Base-by-base conservation (phyloP, 257 asterid genomes). In the Solanum paucissectum region DNA sequence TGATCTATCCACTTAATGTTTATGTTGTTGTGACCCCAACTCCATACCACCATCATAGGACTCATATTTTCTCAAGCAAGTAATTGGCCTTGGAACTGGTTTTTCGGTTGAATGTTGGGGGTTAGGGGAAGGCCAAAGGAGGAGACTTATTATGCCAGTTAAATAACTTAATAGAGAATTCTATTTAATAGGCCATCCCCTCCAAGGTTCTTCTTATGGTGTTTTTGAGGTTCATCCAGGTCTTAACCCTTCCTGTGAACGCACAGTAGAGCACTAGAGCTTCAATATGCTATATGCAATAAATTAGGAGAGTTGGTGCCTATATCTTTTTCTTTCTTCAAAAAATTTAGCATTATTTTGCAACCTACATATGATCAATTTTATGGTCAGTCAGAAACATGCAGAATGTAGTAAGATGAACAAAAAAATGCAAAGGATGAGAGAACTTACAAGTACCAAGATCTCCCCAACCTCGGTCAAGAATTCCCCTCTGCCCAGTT, bases 391-490 rank as follows among this genome's bases (percentile, higher is more conserved):
- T 74, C 42, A 21, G 68, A 55, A 66, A 87, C 8, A 27, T 55
- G 55, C 8, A 46, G 62, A 84, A 40, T 4, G 25, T 42, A 86
- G 33, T 33, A 44, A 86, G 77, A 32, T 60, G 60, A 60, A 13
- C 58, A 87, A 55, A 89, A 18, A 32, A 40, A 69, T 68, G 27
- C 86, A 87, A 75, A 23, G 36, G 21, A 66, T 74, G 86, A 44
- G 84, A 68, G 89, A 68, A 94, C 99, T 92, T 94, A 96, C 99
- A 75, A 86, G 93, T 87, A 79, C 99, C 99, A 88, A 97, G 99
- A 87, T 95, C 97, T 62, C 99, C 99, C 99, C 99, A 97, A 86
- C 99, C 99, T 83, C 96, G 95, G 92, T 96, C 99, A 62, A 97
- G 94, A 89, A 97, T 97, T 89, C 99, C 99, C 90, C 99, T 91